Conservation (phyloP, 208 protist species). For the Acanthamoeba culbertsoni region DNA sequence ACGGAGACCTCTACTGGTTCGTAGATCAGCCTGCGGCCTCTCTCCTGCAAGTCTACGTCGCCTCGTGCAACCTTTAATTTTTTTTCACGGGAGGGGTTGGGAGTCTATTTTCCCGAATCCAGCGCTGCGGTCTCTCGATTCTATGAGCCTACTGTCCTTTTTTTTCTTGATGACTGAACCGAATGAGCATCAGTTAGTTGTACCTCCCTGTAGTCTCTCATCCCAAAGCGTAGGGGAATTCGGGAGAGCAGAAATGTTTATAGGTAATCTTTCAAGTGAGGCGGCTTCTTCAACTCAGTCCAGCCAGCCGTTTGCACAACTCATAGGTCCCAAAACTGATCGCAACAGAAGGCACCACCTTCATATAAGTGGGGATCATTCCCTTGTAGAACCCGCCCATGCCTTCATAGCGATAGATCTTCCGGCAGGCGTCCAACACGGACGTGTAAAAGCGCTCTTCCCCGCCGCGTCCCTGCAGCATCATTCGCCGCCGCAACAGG, state of each 20-base stretch:
- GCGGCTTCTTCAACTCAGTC: background rate
- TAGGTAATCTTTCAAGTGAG: background rate
- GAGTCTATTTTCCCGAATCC: background rate
- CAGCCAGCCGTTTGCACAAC: background rate
- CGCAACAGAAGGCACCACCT: background rate
- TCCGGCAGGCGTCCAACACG: background rate
- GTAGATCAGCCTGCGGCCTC: background rate
- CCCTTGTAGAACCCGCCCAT: slow-evolving; percentile 20
- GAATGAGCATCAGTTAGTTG: no score
- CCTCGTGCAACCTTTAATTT: background rate
- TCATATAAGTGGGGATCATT: background rate
- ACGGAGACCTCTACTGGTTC: background rate
- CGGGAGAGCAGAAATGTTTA: no score
- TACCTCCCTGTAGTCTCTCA: no score
- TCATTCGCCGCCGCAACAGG: slow-evolving; percentile 23
- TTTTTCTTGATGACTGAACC: no score
- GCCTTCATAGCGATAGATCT: slow-evolving; percentile 33
- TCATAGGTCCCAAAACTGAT: slow-evolving; percentile 36
- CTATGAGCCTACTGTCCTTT: no score
- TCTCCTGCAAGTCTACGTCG: background rate
- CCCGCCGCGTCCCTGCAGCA: background rate
- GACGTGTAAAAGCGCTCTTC: background rate
- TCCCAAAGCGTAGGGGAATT: no score
- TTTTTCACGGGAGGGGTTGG: no score
- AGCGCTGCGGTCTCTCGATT: no score